Base-by-base conservation (phyloP, 768 basidiomycete genomes). In the Atractiella rhizophila region DNA sequence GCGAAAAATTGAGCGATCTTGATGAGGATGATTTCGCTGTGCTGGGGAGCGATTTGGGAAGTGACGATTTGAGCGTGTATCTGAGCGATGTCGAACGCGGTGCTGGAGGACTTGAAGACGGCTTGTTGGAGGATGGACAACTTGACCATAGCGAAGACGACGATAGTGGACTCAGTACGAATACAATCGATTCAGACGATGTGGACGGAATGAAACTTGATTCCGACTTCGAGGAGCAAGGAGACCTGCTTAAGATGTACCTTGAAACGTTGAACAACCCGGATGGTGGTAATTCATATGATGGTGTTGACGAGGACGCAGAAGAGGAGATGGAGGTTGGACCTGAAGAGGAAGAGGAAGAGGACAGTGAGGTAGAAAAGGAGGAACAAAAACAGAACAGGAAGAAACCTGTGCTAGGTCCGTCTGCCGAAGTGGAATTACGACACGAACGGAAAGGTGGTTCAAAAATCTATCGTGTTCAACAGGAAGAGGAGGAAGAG, bases 101-200 rank as follows among this genome's bases (percentile, higher is more conserved):
- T 24, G 46, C 39, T 6, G 42, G 36, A 30, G 37, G n/a, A n/a
- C n/a, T n/a, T n/a, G n/a, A n/a, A n/a, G n/a, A n/a, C n/a, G n/a
- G n/a, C n/a, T n/a, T n/a, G n/a, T n/a, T n/a, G n/a, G n/a, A n/a
- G n/a, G n/a, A n/a, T n/a, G n/a, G n/a, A n/a, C n/a, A n/a, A n/a
- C n/a, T n/a, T n/a, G n/a, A n/a, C n/a, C n/a, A 39, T 39, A 28
- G 25, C 18, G 29, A 45, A 16, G 45, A 46, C 26, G 46, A 46
- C 28, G 44, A 43, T 20, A 18, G 43, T 4, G 43, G 46, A 26
- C 30, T 46, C 36, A 47, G 43, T 41, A 42, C n/a, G n/a, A n/a
- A n/a, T n/a, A n/a, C n/a, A n/a, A n/a, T n/a, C n/a, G n/a, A n/a
- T n/a, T n/a, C n/a, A n/a, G n/a, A n/a, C n/a, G n/a, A n/a, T n/a